A percentile compares a stretch with the other conserved stretches of the same genome.
phyloP scores from a whole-genome alignment of 768 basidiomycete species.

The Mycena galericulata region DNA sequence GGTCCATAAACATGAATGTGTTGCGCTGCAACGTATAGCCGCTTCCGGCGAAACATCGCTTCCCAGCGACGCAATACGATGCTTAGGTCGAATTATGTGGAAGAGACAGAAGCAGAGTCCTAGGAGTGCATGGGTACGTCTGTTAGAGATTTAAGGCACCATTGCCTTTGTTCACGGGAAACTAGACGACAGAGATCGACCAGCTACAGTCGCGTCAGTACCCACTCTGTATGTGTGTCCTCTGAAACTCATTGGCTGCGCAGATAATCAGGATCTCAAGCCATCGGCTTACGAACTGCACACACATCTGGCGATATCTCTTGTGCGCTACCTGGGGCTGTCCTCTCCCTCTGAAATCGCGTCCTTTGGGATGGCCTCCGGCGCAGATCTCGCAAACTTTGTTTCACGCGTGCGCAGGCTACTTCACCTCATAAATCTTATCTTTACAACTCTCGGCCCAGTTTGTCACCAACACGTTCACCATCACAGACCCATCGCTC shows the following conservation, averaged over 20 bases:
- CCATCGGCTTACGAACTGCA: constrained; percentile 65
- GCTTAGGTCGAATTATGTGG: constrained; percentile 83
- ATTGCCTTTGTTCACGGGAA: not conserved
- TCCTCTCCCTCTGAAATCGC: constrained; percentile 69
- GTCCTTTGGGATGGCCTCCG: constrained; percentile 66
- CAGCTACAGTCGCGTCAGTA: constrained; percentile 82
- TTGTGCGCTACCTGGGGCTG: constrained; percentile 78
- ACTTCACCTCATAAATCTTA: not conserved
- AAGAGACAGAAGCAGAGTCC: constrained; percentile 65
- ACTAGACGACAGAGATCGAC: constrained; percentile 72
- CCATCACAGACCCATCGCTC: constrained; percentile 82
- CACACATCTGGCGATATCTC: constrained; percentile 77
- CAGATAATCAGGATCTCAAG: constrained; percentile 70
- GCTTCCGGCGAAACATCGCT: constrained; percentile 63
- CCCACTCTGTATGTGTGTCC: not conserved
- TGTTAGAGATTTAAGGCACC: not conserved
- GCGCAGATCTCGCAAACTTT: constrained; percentile 74
- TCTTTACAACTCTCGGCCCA: constrained; percentile 45
- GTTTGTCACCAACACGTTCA: constrained; percentile 95
- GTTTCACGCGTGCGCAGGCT: constrained; percentile 72
- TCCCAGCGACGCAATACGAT: constrained; percentile 85
- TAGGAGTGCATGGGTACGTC: constrained; percentile 68
- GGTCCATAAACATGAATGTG: constrained; percentile 84
- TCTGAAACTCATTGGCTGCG: not conserved
- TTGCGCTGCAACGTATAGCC: constrained; percentile 62